These are phyloP conservation scores for Rehmannia glutinosa DNA, from an alignment of 257 asterid species.

Conservation along the genomic window DNA sequence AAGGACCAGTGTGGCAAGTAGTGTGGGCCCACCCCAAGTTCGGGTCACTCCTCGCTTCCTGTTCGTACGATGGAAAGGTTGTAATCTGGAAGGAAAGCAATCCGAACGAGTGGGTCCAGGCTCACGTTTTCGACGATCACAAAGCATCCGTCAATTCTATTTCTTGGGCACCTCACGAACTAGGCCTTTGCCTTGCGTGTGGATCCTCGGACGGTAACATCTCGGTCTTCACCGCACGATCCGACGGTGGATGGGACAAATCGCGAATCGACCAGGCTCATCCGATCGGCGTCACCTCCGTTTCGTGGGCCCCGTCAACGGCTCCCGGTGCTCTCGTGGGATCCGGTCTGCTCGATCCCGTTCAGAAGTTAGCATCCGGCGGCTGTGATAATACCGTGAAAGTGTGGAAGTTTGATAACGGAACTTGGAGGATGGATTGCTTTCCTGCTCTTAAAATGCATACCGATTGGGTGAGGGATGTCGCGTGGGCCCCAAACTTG, in stretches of 20 bases:
- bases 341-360: conserved; percentile 35
- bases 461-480: conserved; percentile 67
- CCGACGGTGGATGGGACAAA: conserved; percentile 68
- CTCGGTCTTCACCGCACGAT: conserved; percentile 44
- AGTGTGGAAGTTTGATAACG: conserved; percentile 61
- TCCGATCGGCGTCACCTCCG: conserved; percentile 69
- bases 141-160: conserved; percentile 69
- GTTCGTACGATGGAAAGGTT: conserved; percentile 70
- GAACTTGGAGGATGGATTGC: conserved; percentile 68
- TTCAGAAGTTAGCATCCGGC: conserved; percentile 60
- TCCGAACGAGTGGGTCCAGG: conserved; percentile 61
- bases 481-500: conserved; percentile 71
- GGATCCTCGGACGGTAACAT: conserved; percentile 79
- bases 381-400: conserved; percentile 69
- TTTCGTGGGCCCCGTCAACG: conserved; percentile 67
- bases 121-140: conserved; percentile 52
- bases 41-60: conserved; percentile 73
- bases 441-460: conserved; percentile 63
- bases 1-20: conserved; percentile 83
- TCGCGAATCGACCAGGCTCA: conserved; percentile 65
- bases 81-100: conserved; percentile 69
- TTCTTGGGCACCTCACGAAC: conserved; percentile 78
- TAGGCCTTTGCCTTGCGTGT: conserved; percentile 62
- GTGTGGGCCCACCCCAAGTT: conserved; percentile 82
- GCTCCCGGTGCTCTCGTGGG: conserved; percentile 59